Percentiles rank a stretch among this genome's conserved stretches.
Conservation (phyloP, 139 green algal species). For the Trebouxia sp. region DNA sequence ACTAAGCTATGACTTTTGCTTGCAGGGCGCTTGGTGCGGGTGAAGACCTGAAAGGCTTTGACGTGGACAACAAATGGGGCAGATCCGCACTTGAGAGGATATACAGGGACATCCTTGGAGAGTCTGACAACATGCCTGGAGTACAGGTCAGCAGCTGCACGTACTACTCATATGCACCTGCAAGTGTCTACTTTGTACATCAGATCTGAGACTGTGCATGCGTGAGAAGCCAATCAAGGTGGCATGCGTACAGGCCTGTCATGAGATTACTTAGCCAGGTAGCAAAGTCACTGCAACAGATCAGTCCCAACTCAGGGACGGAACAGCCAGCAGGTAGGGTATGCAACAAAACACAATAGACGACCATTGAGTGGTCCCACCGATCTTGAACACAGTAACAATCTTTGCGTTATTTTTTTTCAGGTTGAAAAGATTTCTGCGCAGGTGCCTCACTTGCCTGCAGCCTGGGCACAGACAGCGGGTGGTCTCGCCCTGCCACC, state of each 20-base stretch:
- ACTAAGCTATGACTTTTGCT: neutral
- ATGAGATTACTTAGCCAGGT: neutral
- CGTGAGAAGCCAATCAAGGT: neutral
- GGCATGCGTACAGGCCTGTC: neutral
- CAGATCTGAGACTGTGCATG: neutral
- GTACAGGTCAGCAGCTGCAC: slow-evolving; percentile 25
- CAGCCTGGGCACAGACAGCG: too few relatives aligned
- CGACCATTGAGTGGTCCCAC: too few relatives aligned
- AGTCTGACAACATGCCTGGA: slow-evolving; percentile 35
- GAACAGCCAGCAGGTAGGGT: too few relatives aligned
- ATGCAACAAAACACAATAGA: too few relatives aligned
- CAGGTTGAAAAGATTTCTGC: too few relatives aligned
- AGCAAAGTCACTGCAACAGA: neutral
- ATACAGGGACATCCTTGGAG: slow-evolving; percentile 44
- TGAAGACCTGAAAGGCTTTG: slow-evolving; percentile 52
- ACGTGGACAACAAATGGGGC: slow-evolving; percentile 61
- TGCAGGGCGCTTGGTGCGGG: slow-evolving; percentile 47
- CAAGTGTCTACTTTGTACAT: too few relatives aligned
- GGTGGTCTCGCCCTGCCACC: too few relatives aligned
- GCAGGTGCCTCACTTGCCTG: too few relatives aligned
- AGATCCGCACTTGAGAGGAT: slow-evolving; percentile 46
- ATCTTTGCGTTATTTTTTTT: too few relatives aligned
- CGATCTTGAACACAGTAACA: too few relatives aligned
- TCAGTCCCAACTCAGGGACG: neutral
- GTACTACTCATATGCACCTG: too few relatives aligned